Evolutionary conservation across 345 rosid genomes (phyloP).

Genomic region (Dipteronia sinensis): DNA sequence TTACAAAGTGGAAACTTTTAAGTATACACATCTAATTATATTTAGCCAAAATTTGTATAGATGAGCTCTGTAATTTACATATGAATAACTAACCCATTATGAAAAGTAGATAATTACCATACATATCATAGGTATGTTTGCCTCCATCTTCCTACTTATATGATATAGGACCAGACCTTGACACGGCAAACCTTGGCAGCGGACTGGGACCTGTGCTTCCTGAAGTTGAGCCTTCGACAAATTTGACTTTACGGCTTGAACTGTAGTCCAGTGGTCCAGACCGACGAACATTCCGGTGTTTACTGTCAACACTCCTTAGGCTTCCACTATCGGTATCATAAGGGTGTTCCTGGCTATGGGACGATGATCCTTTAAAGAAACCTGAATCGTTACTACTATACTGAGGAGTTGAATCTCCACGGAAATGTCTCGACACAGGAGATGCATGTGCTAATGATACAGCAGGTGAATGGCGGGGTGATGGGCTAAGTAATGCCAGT

Average conservation of each 20-base stretch:
- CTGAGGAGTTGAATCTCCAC: conserved; percentile 80
- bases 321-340: conserved; percentile 55
- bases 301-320: conserved; percentile 43
- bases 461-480: conserved; percentile 81
- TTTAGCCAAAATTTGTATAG: conserved; percentile 20
- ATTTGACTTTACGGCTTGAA: conserved; percentile 69
- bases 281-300: conserved; percentile 66
- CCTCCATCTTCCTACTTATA: conserved; percentile 53
- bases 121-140: neutral
- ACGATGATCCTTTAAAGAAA: conserved; percentile 77
- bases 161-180: conserved; percentile 93
- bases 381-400: conserved; percentile 57
- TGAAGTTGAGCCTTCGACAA: conserved; percentile 68
- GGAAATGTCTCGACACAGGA: conserved; percentile 61
- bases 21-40: conserved; percentile 19
- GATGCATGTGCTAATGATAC: conserved; percentile 69
- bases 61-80: conserved; percentile 16
- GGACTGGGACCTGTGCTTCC: conserved; percentile 87
- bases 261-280: conserved; percentile 95
- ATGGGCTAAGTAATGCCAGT: conserved; percentile 45
- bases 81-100: neutral
- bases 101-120: conserved; percentile 17
- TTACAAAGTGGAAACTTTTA: conserved; percentile 6
- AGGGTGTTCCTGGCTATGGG: conserved; percentile 64
- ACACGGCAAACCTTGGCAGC: conserved; percentile 87